Evolutionary conservation across 148 eudicot species (phyloP).

Genomic region (Suaeda aralocaspica): DNA sequence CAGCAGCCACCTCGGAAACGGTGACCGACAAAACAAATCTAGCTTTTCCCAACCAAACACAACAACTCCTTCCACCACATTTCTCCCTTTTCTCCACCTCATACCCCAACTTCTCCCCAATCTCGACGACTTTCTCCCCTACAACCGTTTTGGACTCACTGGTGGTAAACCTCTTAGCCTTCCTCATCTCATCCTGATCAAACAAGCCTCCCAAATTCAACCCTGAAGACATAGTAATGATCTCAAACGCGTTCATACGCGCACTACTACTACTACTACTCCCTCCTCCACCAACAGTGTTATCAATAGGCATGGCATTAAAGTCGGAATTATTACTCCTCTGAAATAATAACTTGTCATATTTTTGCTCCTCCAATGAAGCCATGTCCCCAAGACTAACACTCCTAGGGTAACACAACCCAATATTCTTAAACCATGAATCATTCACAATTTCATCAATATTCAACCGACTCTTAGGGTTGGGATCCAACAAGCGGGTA

Average conservation of each 20-base stretch:
- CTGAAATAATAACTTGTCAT: constrained; percentile 11
- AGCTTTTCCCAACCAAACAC: constrained; percentile 50
- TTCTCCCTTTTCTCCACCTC: constrained; percentile 47
- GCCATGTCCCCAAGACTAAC: constrained; percentile 35
- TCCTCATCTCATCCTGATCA: constrained; percentile 26
- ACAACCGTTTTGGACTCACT: constrained; percentile 32
- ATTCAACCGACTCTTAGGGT: constrained; percentile 50
- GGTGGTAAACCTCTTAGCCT: constrained; percentile 54
- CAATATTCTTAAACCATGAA: constrained; percentile 53
- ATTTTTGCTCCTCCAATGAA: constrained; percentile 29
- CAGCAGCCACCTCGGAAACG: constrained; percentile 48
- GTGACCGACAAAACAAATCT: constrained; percentile 37
- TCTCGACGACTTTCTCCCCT: constrained; percentile 47
- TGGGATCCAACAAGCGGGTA: constrained; percentile 57
- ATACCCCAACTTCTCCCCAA: constrained; percentile 53
- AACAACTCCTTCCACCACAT: constrained; percentile 22
- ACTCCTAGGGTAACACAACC: constrained; percentile 16
- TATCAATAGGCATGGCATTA: neutral
- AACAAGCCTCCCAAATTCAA: constrained; percentile 62
- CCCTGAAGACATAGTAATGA: constrained; percentile 75
- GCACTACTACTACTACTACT: neutral
- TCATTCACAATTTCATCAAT: constrained; percentile 40
- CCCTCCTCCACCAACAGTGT: neutral
- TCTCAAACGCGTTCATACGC: constrained; percentile 70
- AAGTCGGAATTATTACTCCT: neutral